Evolutionary conservation across 352 stramenopile species (phyloP), one percentile per base, ranked within the genome.

Genomic region (Thraustochytrium striatum): DNA sequence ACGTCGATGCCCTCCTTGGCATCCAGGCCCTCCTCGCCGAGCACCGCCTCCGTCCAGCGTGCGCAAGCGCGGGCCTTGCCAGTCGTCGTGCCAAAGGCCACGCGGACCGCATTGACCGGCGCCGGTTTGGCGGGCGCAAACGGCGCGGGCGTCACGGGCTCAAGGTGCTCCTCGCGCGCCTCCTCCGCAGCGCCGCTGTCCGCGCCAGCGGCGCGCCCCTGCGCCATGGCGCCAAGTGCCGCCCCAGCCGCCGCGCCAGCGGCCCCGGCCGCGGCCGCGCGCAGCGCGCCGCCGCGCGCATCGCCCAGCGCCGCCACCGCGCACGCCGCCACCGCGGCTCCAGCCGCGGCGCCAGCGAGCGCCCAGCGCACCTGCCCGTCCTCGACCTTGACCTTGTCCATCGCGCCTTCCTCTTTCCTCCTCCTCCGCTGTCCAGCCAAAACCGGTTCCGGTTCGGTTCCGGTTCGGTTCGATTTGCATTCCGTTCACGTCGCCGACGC

Each of bases 81-180:
- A 0, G 89, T 94, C 82, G 93, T 90, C 39, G 89, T 92, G 65
- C 89, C 90, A 72, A 91, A 94, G 36, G 93, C 79, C 61, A 94
- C 93, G 73, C 89, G 89, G 72, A 94, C 87, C 7, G 89, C 13
- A 33, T 25, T 25, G 47, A 55, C 47, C 47, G 16, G 47, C 16
- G 47, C 16, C 47, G 47, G 16, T 25, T 55, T 16, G 47, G 47
- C 16, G 16, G 25, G 16, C 47, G 47, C 16, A 25, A 25, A 55
- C 47, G 47, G 47, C 16, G 47, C 16, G 25, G 47, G 16, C 16
- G 16, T 25, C 47, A 21, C 47, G 47, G 47, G 25, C 16, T 16
- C 16, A 55, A 25, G 25, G 47, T 16, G 16, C 47, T 16, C 16
- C 25, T 55, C 16, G 47, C 16, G 25, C 16, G 47, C 47, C 16